These are phyloP conservation scores for Penicillium janthinellum DNA, from an alignment of 2,329 filamentous ascomycete species.

Conservation along the genomic window DNA sequence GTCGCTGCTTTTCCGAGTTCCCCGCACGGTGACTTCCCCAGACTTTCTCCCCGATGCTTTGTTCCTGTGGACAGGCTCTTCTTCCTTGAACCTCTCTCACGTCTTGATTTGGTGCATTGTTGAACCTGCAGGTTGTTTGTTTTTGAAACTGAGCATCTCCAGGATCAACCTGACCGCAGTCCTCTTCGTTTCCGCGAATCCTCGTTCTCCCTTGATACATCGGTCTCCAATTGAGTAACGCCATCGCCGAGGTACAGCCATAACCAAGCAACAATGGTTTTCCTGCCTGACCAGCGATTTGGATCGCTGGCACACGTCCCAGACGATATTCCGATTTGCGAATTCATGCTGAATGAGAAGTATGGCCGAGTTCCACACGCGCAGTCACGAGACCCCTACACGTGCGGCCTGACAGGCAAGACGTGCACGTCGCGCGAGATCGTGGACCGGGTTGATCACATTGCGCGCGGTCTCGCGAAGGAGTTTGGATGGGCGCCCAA, in stretches of 20 bases:
- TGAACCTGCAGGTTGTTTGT: not conserved
- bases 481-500: conserved; percentile 72
- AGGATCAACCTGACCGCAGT: not conserved
- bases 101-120: not conserved
- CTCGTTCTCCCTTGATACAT: not conserved
- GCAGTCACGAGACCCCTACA: conserved; percentile 70
- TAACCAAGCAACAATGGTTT: conserved; percentile 44
- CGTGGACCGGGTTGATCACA: conserved; percentile 64
- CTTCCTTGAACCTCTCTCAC: not conserved
- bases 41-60: not conserved
- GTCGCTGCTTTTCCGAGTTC: not conserved
- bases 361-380: conserved; percentile 67
- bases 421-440: conserved; percentile 66
- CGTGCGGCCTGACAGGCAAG: conserved; percentile 72
- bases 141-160: not conserved
- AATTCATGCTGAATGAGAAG: conserved; percentile 75
- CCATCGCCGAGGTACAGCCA: not conserved
- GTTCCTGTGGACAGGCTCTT: not conserved
- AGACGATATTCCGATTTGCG: conserved; percentile 71
- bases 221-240: not conserved
- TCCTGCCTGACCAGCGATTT: conserved; percentile 44
- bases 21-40: conserved; percentile 1
- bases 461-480: conserved; percentile 69
- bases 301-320: conserved; percentile 59
- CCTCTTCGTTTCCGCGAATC: not conserved